These are phyloP conservation scores for Colletotrichum lentis DNA, from an alignment of 2,329 filamentous ascomycete species.

Conservation along the genomic window DNA sequence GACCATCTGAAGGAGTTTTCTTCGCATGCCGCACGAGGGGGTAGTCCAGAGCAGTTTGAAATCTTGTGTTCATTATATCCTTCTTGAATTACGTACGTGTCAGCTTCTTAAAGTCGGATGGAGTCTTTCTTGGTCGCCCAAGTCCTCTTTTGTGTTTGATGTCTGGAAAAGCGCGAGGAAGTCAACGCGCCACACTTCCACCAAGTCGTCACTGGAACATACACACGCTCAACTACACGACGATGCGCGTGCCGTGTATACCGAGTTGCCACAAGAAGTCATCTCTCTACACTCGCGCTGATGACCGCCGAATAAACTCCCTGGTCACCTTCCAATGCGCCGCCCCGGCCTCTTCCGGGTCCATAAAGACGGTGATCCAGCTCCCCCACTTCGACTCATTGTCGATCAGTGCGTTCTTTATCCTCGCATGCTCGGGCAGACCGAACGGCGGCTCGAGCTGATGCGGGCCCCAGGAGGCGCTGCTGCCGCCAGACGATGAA, in stretches of 20 bases:
- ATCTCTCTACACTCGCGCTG: not conserved
- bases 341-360: slow-evolving; percentile 40
- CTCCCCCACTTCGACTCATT: slow-evolving; percentile 40
- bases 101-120: too few relatives aligned
- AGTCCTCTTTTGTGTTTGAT: not conserved
- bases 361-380: slow-evolving; percentile 45
- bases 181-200: not conserved
- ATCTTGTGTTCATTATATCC: too few relatives aligned
- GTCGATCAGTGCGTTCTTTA: slow-evolving; percentile 47
- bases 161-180: too few relatives aligned
- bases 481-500: slow-evolving; percentile 3
- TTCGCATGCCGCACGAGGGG: too few relatives aligned
- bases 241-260: too few relatives aligned
- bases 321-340: slow-evolving; percentile 44
- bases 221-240: not conserved
- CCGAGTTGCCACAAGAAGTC: too few relatives aligned
- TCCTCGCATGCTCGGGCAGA: slow-evolving; percentile 41
- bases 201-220: too few relatives aligned
- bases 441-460: slow-evolving; percentile 43
- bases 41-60: too few relatives aligned
- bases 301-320: slow-evolving; percentile 45
- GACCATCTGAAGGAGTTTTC: too few relatives aligned
- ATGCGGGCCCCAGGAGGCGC: slow-evolving; percentile 20
- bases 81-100: too few relatives aligned
- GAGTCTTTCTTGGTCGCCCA: not conserved